Percentiles rank a stretch among this genome's conserved stretches.
Evolutionary conservation across 2,329 filamentous ascomycete genomes (phyloP).

Genomic region (Thielaviopsis cerberus): DNA sequence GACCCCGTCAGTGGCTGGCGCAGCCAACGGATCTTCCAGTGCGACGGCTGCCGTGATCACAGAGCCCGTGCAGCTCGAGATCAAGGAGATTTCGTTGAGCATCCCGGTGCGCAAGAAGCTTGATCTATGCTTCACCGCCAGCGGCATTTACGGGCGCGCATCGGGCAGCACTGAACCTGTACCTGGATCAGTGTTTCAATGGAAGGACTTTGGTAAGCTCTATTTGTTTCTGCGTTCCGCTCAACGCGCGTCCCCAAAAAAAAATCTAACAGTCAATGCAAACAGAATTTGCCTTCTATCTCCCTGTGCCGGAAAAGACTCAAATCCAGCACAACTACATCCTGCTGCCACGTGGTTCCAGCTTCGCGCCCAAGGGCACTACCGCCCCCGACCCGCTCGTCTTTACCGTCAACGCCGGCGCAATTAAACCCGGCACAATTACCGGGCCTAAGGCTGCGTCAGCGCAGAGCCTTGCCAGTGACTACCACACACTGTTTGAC

Average conservation of each 20-base stretch:
- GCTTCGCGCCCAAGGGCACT: conserved; percentile 30
- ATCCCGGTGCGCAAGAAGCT: conserved; percentile 52
- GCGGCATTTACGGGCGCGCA: conserved; percentile 38
- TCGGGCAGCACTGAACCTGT: conserved; percentile 33
- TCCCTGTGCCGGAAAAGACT: conserved; percentile 46
- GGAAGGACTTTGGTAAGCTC: conserved; percentile 41
- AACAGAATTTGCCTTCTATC: conserved; percentile 42
- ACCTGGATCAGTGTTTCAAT: conserved; percentile 36
- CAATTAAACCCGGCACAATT: conserved; percentile 42
- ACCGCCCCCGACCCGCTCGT: conserved; percentile 38
- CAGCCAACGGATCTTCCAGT: conserved; percentile 15
- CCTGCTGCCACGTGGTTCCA: conserved; percentile 38
- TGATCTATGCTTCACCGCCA: conserved; percentile 41
- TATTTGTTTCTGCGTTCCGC: neutral
- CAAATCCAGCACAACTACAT: conserved; percentile 49
- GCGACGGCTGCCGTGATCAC: conserved; percentile 21
- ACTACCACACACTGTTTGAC: conserved; percentile 38
- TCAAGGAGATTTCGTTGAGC: conserved; percentile 49
- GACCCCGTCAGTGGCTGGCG: conserved; percentile 14
- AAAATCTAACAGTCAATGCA: conserved; percentile 3
- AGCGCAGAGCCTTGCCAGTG: conserved; percentile 37
- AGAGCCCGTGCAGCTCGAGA: conserved; percentile 36
- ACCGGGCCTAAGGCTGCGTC: conserved; percentile 29
- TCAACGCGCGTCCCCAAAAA: neutral
- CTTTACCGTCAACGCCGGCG: conserved; percentile 41